Base-by-base conservation (phyloP, 495 filamentous ascomycete genomes). In the Penicillium nucicola region DNA sequence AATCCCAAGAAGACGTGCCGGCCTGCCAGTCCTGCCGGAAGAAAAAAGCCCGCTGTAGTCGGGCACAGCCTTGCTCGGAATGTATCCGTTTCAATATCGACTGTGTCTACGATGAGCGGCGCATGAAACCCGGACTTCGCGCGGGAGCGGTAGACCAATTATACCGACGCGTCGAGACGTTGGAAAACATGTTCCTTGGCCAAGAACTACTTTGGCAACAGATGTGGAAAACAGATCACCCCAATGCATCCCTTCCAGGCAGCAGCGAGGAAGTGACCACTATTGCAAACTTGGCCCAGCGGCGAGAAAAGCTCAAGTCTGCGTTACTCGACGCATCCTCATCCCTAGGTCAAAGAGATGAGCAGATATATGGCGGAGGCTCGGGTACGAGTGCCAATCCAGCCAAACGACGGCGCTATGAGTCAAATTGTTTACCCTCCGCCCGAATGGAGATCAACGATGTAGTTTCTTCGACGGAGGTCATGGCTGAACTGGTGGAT, bases 131-230 rank as follows among this genome's bases (percentile, higher is more conserved):
- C 0, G 71, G 72, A 18, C 57, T 72, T 3, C 63, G 66, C 17
- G 65, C 67, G 5, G 71, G 69, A n/a, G 71, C 68, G 9, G 64
- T 75, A n/a, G 69, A 74, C 41, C 60, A 61, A 19, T 61, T 73
- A 10, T 66, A 53, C 14, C 65, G 65, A n/a, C 55, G 70, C 15
- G 54, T 75, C 25, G 61, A 68, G 34, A 65, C 56, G 2, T 52
- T 67, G 4, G 60, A 65, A 33, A 65, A 62, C 20, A 69, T 67
- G 64, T 64, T 66, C 32, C 48, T 69, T 9, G 64, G 64, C 3
- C 64, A 66, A 32, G 56, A 56, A 7, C 44, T 67, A 12, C 44
- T 67, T 2, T 64, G 62, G 59, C 50, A 62, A 37, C 52, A 64
- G 41, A 47, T 60, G 18, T 60, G 54, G 59, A 38, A 55, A 12